Base-by-base conservation (phyloP, 2,329 filamentous ascomycete genomes). In the Aureobasidium namibiae region DNA sequence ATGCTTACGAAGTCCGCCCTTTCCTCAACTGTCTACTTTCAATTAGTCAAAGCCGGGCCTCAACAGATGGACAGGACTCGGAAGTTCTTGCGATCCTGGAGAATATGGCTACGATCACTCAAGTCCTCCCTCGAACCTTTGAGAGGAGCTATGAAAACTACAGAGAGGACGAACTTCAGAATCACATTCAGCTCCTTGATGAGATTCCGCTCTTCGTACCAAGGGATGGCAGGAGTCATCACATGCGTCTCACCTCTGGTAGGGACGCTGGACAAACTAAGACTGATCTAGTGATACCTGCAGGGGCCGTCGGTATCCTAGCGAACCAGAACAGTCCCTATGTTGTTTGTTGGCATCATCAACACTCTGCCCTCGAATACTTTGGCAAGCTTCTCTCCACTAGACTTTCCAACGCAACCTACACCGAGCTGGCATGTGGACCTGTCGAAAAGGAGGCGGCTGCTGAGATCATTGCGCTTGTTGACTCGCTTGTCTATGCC, bases 101-200 rank as follows among this genome's bases (percentile, higher is more conserved):
- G 60, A 80, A 79, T 60, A 87, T 91, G 57, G 81, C 84, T 1
- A 87, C 83, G 7, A 83, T 96, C 58, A 96, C 92, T 29, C 86
- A 95, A 64, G 78, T 81, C 13, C 79, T 96, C n/a, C 86, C 89
- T 0, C 74, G 80, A 0, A 74, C 81, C 33, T 96, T 95, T 69
- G 57, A 59, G 14, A 80, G 81, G 42, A 83, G 82, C 36, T 96
- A 95, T 66, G 82, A 86, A 62, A 83, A 92, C 13, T 85, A 88
- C 39, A 85, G 88, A 56, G 92, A 96, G 72, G 90, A 96, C 63
- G 89, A 94, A 61, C 92, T 94, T 64, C 84, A 83, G 26, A 94
- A 95, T 66, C 84, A 83, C 18, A 88, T 96, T 61, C 80, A 82
- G 61, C 80, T 96, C 4, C 76, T 80, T 1, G 77, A 80, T 45